Conservation (phyloP, 192 early-diverging fungal species). For the Lunasporangiospora selenospora region DNA sequence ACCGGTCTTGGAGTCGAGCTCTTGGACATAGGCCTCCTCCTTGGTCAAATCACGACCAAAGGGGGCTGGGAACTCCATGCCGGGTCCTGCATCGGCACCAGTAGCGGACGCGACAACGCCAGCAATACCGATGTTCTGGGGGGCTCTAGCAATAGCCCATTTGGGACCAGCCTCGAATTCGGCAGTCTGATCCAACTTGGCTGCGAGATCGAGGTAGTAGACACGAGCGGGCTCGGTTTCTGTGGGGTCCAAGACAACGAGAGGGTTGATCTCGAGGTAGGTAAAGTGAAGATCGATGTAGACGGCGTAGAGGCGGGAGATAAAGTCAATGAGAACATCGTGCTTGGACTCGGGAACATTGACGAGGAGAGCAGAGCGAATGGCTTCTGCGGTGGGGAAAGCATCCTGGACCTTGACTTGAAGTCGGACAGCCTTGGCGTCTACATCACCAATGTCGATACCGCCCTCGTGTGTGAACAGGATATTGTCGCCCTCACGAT, state of each 20-base stretch:
- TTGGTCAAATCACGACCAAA: conserved; percentile 94
- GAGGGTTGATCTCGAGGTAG: conserved; percentile 98
- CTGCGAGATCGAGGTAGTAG: conserved; percentile 93
- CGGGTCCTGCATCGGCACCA: conserved; percentile 72
- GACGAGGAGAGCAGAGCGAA: conserved; percentile 69
- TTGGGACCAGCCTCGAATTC: conserved; percentile 95
- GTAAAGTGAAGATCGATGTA: conserved; percentile 97
- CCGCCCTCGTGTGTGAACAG: conserved; percentile 98
- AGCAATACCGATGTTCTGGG: conserved; percentile 51
- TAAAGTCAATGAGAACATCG: conserved; percentile 86
- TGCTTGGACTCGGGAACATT: conserved; percentile 71
- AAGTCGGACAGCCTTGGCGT: conserved; percentile 90
- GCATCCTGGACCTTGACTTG: conserved; percentile 80
- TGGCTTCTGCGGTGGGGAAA: conserved; percentile 69
- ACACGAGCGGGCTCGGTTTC: conserved; percentile 66
- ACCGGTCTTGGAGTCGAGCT: conserved; percentile 96
- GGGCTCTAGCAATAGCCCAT: conserved; percentile 86
- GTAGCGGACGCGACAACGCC: conserved; percentile 17
- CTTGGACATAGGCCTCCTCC: conserved; percentile 97
- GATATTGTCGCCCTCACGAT: conserved; percentile 93
- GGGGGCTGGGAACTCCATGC: conserved; percentile 96
- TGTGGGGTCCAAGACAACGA: conserved; percentile 83
- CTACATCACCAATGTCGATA: conserved; percentile 97
- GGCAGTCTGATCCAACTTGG: conserved; percentile 98
- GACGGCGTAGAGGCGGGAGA: conserved; percentile 89